Conservation (phyloP, 2,329 filamentous ascomycete species). For the Ophiobolus disseminans region DNA sequence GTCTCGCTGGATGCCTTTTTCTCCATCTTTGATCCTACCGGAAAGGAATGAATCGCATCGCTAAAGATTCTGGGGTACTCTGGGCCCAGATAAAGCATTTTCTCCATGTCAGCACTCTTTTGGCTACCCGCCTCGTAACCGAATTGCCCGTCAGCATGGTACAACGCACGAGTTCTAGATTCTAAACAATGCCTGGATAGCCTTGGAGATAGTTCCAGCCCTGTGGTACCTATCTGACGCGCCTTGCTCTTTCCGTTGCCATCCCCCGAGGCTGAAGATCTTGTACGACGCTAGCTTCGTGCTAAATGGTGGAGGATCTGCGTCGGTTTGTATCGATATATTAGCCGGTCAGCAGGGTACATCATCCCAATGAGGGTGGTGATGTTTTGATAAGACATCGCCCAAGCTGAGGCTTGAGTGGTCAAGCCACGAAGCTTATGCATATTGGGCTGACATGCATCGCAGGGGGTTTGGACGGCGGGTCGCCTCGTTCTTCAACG, state of each 20-base stretch:
- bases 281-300: slow-evolving; percentile 20
- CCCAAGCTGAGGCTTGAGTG: slow-evolving; percentile 21
- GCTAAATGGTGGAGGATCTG: slow-evolving; percentile 12
- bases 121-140: not conserved
- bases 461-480: not conserved
- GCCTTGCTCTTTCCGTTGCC: slow-evolving; percentile 13
- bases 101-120: slow-evolving; percentile 1
- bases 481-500: not conserved
- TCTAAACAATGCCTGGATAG: not conserved
- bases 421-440: slow-evolving; percentile 24
- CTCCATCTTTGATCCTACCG: slow-evolving; percentile 14
- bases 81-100: not conserved
- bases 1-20: slow-evolving; percentile 15
- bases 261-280: slow-evolving; percentile 17
- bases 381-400: slow-evolving; percentile 5
- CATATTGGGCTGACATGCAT: slow-evolving; percentile 29
- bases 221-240: slow-evolving; percentile 5
- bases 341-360: slow-evolving; percentile 13
- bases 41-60: not conserved
- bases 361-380: slow-evolving; percentile 5
- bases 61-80: not conserved
- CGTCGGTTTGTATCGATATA: not conserved
- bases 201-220: slow-evolving; percentile 3
- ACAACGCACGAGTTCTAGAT: slow-evolving; percentile 3
- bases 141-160: slow-evolving; percentile 1